A percentile compares a stretch with the other conserved stretches of the same genome.
phyloP scores from a whole-genome alignment of 2,329 filamentous ascomycete species.

The Celoporthe dispersa region DNA sequence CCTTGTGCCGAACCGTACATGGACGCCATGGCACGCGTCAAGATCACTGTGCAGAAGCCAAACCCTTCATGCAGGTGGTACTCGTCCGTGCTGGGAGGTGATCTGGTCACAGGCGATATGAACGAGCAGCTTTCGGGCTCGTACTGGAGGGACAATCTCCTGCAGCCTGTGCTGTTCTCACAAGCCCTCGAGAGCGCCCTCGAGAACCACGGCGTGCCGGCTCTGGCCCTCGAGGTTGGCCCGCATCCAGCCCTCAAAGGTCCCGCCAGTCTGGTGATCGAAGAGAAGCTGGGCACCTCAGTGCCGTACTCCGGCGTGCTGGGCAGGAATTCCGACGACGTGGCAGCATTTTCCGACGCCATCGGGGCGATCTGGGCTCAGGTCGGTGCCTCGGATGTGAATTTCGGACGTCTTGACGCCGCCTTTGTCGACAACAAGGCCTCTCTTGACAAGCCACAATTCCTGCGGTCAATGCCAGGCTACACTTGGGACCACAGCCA shows the following conservation, averaged over 20 bases:
- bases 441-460: too few relatives aligned
- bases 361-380: conserved; percentile 31
- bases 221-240: conserved; percentile 39
- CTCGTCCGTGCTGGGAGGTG: conserved; percentile 31
- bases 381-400: background rate
- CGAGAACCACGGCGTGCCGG: conserved; percentile 32
- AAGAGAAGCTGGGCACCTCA: conserved; percentile 18
- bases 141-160: conserved; percentile 33
- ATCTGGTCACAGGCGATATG: background rate
- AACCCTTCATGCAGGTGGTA: conserved; percentile 30
- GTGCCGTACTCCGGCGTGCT: conserved; percentile 36
- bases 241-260: conserved; percentile 46
- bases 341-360: conserved; percentile 29
- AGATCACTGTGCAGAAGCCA: background rate
- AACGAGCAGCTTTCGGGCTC: background rate
- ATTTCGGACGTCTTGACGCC: conserved; percentile 1
- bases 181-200: conserved; percentile 26
- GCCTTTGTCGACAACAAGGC: too few relatives aligned
- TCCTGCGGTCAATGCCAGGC: conserved; percentile 38
- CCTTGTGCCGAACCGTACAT: conserved; percentile 26
- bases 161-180: conserved; percentile 34
- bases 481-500: conserved; percentile 56
- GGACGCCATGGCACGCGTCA: background rate
- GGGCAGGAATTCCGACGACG: conserved; percentile 30
- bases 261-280: conserved; percentile 41